These are phyloP conservation scores for Rubia peregrina DNA, from an alignment of 305 asterid species.

Conservation along the genomic window DNA sequence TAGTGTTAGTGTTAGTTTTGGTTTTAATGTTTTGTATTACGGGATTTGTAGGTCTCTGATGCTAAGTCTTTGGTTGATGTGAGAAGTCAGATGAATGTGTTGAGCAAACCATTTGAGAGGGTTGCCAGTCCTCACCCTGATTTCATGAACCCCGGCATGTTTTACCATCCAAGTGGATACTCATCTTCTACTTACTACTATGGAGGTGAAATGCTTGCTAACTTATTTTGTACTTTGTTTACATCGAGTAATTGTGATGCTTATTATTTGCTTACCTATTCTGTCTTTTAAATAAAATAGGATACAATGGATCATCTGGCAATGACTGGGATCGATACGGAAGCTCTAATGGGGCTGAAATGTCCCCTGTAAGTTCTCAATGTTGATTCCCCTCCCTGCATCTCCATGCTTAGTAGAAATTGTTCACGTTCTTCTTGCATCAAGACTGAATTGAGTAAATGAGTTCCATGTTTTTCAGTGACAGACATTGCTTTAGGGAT, in stretches of 20 bases:
- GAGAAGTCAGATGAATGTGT: slow-evolving; percentile 22
- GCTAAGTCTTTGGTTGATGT: slow-evolving; percentile 25
- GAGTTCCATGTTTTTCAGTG: background rate
- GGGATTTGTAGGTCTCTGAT: slow-evolving; percentile 15
- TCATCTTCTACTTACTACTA: slow-evolving; percentile 34
- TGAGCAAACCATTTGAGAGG: slow-evolving; percentile 27
- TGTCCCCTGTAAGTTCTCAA: slow-evolving; percentile 25
- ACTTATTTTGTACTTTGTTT: background rate
- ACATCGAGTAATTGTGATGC: background rate
- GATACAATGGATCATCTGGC: slow-evolving; percentile 27
- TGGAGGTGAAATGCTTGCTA: slow-evolving; percentile 22
- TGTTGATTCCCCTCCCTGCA: background rate
- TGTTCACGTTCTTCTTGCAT: background rate
- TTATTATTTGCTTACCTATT: background rate
- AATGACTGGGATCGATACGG: slow-evolving; percentile 35
- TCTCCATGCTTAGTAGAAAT: background rate
- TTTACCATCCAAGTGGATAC: slow-evolving; percentile 24
- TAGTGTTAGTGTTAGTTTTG: background rate
- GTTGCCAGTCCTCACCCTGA: slow-evolving; percentile 25
- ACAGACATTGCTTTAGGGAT: background rate
- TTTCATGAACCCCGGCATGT: slow-evolving; percentile 28
- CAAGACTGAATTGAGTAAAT: background rate
- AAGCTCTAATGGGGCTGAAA: slow-evolving; percentile 29
- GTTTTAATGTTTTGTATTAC: background rate
- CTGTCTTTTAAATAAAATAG: slow-evolving; percentile 12